Evolutionary conservation across 108 stramenopile genomes (phyloP).

Genomic region (Nitzschia sp.): DNA sequence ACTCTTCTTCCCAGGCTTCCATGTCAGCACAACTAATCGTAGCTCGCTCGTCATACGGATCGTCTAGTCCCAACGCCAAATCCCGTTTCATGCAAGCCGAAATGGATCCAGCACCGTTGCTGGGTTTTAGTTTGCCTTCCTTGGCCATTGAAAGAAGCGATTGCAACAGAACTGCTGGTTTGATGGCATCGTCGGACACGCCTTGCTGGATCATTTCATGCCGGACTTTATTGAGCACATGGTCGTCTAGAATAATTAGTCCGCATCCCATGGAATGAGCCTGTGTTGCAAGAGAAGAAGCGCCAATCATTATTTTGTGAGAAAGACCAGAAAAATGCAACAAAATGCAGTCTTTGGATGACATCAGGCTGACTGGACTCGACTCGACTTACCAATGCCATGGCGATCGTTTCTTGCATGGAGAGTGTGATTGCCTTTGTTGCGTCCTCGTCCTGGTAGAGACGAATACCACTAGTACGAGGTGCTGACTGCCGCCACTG

Average conservation of each 20-base stretch:
- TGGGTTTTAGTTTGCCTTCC: constrained; percentile 33
- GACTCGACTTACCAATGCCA: constrained; percentile 79
- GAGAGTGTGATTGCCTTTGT: constrained; percentile 51
- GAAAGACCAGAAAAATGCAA: background rate
- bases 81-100: constrained; percentile 75
- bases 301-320: background rate
- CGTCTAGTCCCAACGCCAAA: constrained; percentile 68
- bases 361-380: too few relatives aligned
- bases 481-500: constrained; percentile 65
- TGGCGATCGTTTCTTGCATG: constrained; percentile 87
- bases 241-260: constrained; percentile 73
- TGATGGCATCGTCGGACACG: constrained; percentile 52
- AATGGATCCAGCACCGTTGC: constrained; percentile 46
- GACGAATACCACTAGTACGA: constrained; percentile 35
- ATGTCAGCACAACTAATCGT: constrained; percentile 62
- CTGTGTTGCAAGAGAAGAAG: constrained; percentile 13
- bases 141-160: constrained; percentile 61
- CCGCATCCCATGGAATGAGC: constrained; percentile 83
- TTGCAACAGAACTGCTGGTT: constrained; percentile 57
- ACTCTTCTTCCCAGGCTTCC: constrained; percentile 62
- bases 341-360: too few relatives aligned
- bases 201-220: constrained; percentile 45
- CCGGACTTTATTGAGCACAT: constrained; percentile 57
- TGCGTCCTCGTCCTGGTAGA: constrained; percentile 35
- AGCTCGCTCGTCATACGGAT: constrained; percentile 82